phyloP scores from a whole-genome alignment of 257 asterid genomes.

The Solanum pennellii region DNA sequence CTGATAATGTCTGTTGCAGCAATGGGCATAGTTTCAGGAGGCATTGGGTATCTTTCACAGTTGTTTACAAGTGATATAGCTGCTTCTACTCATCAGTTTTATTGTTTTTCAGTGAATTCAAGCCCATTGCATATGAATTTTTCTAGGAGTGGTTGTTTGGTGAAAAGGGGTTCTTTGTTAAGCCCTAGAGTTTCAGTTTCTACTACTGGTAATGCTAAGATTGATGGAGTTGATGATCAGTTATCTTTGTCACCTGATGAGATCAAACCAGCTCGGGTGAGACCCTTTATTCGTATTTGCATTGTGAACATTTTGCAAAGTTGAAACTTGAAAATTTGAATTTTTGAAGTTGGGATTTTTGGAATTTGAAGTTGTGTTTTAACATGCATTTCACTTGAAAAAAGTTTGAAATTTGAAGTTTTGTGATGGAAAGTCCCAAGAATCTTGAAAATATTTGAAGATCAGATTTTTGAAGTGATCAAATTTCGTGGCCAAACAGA shows the following conservation, averaged over 20 bases:
- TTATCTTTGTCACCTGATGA: slow-evolving; percentile 33
- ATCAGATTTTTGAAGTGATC: not conserved
- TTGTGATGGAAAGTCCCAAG: not conserved
- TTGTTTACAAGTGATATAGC: slow-evolving; percentile 9
- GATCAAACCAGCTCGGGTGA: slow-evolving; percentile 57
- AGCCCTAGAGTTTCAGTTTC: slow-evolving; percentile 52
- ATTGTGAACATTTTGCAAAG: not conserved
- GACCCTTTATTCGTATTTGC: slow-evolving; percentile 12
- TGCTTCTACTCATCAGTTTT: not conserved
- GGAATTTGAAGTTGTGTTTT: not conserved
- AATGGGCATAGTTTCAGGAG: slow-evolving; percentile 41
- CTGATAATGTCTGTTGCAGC: slow-evolving; percentile 40
- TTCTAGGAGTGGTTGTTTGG: slow-evolving; percentile 13
- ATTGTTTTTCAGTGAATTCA: not conserved
- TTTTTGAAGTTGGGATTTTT: not conserved
- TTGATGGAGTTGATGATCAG: slow-evolving; percentile 32
- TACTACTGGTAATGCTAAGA: slow-evolving; percentile 30
- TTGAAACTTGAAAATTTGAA: not conserved
- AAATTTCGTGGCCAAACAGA: not conserved
- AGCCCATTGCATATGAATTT: slow-evolving; percentile 12
- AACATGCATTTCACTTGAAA: not conserved
- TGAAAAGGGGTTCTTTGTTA: slow-evolving; percentile 26
- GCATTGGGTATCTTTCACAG: slow-evolving; percentile 36
- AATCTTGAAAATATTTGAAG: not conserved
- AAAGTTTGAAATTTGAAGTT: not conserved